Base-by-base conservation (phyloP, 2,329 filamentous ascomycete species). In the Ophiostoma ulmi region DNA sequence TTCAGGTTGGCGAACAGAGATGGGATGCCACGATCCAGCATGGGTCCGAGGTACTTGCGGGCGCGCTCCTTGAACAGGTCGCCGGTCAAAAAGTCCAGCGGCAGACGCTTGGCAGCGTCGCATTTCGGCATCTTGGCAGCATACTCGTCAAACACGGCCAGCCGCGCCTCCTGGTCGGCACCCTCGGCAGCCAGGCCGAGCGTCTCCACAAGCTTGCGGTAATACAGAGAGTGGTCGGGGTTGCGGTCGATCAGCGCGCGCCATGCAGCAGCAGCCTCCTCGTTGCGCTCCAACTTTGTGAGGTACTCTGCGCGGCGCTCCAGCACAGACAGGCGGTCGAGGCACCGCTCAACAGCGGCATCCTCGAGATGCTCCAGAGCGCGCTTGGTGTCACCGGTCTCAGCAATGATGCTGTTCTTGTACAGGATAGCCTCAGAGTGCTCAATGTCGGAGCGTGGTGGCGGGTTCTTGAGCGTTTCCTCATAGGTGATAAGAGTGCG, bases 1-100 rank as follows among this genome's bases (percentile, higher is more conserved):
- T 99, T 99, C 72, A 99, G 86, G 80, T 98, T 99, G 48, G 93
- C 93, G 80, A 99, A 99, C 3, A 94, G 94, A 2, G 95, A 99
- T 1, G 95, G 94, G 4, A 98, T 91, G 13, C 94, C 95, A 80
- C 94, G 97, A 79, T 91, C 89, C 71, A 99, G 85, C 91, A 96
- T 96, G 39, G 90, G 85, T 68, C 89, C 86, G 72, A 99, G 80
- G 78, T 99, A 99, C 31, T 83, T 81, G 78, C 93, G 90, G 8
- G 91, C 94, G 35, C 92, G 90, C 75, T 88, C 81, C 77, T 86
- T 87, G 82, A 99, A 99, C 5, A 90, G 88, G 63, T 96, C 89
- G 5, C 92, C 90, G 74, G 90, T 85, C 68, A 98, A 81, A 78
- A 98, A 97, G 77, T 98, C 92, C 67, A 99, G 83, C 0, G 95